Percentiles rank a stretch among this genome's conserved stretches.
These are phyloP conservation scores for Leucaena leucocephala DNA, from an alignment of 306 rosid genomes.

Conservation along the genomic window DNA sequence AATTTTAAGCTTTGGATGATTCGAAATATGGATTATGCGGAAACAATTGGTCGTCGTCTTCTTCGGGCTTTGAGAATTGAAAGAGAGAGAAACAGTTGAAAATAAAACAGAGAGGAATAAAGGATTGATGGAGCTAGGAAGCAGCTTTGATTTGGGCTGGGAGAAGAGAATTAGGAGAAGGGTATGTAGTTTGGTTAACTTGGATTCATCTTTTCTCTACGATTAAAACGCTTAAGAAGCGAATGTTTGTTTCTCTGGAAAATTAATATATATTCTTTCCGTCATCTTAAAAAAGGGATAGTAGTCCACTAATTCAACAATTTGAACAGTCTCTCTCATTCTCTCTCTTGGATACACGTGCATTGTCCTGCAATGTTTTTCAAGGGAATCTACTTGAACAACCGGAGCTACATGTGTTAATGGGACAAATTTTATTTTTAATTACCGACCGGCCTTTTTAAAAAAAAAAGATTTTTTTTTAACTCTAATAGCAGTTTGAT, in stretches of 20 bases:
- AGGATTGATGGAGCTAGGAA: slow-evolving; percentile 13
- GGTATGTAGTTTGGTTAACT: slow-evolving; percentile 60
- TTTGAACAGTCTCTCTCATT: slow-evolving; percentile 34
- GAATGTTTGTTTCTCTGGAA: slow-evolving; percentile 43
- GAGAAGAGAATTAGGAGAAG: slow-evolving; percentile 4
- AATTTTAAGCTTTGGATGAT: background rate
- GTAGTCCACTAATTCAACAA: slow-evolving; percentile 34
- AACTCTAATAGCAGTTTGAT: too few relatives aligned
- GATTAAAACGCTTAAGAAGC: slow-evolving; percentile 39
- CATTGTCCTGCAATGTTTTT: slow-evolving; percentile 47
- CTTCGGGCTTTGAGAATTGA: slow-evolving; percentile 1
- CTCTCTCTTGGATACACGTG: slow-evolving; percentile 46
- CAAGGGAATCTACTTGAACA: slow-evolving; percentile 40
- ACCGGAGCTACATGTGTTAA: slow-evolving; percentile 16
- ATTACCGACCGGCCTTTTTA: background rate
- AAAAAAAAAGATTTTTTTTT: too few relatives aligned
- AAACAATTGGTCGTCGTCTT: background rate
- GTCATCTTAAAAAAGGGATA: slow-evolving; percentile 35
- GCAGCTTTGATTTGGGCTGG: slow-evolving; percentile 11
- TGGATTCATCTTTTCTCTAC: background rate
- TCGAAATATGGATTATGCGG: slow-evolving; percentile 4
- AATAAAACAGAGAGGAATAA: background rate
- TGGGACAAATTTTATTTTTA: background rate
- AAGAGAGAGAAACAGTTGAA: background rate
- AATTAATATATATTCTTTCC: slow-evolving; percentile 21